phyloP scores from a whole-genome alignment of 192 early-diverging fungal species.

The Entophlyctis luteolus region DNA sequence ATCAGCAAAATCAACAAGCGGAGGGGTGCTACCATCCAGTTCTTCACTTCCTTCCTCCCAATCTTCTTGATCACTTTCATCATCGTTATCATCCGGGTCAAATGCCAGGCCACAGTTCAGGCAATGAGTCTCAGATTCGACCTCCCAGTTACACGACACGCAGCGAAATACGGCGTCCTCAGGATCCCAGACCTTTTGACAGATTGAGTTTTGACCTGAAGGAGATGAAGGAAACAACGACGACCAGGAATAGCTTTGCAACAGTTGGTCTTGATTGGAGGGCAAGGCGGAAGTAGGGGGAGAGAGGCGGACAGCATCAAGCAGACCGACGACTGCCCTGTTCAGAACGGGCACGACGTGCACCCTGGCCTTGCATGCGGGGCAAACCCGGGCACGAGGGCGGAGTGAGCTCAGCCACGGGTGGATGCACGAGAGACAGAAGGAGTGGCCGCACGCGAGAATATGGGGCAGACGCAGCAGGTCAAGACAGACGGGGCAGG shows the following conservation, averaged over 20 bases:
- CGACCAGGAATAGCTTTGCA: background rate
- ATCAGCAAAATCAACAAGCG: slow-evolving; percentile 4
- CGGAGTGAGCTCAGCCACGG: slow-evolving; percentile 8
- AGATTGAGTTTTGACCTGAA: background rate
- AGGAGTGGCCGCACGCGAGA: slow-evolving; percentile 23
- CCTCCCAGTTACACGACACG: slow-evolving; percentile 12
- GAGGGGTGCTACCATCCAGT: too few relatives aligned
- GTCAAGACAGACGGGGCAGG: slow-evolving; percentile 10
- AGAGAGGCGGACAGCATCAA: background rate
- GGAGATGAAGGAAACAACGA: background rate
- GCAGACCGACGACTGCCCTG: background rate
- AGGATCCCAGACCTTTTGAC: slow-evolving; percentile 9
- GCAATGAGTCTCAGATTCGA: background rate
- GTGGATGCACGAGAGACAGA: slow-evolving; percentile 22
- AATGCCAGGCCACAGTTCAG: slow-evolving; percentile 14
- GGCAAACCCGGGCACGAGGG: slow-evolving; percentile 1
- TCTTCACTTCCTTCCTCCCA: slow-evolving; percentile 4
- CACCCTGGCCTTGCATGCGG: background rate
- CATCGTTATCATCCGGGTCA: slow-evolving; percentile 19
- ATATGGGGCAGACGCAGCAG: slow-evolving; percentile 3
- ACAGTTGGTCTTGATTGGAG: background rate
- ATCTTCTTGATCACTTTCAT: slow-evolving; percentile 5
- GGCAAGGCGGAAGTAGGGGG: background rate
- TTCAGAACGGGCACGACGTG: slow-evolving; percentile 1
- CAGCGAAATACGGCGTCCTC: slow-evolving; percentile 12